phyloP scores from a whole-genome alignment of 2,329 filamentous ascomycete genomes.

The Raffaelea ambrosiae region DNA sequence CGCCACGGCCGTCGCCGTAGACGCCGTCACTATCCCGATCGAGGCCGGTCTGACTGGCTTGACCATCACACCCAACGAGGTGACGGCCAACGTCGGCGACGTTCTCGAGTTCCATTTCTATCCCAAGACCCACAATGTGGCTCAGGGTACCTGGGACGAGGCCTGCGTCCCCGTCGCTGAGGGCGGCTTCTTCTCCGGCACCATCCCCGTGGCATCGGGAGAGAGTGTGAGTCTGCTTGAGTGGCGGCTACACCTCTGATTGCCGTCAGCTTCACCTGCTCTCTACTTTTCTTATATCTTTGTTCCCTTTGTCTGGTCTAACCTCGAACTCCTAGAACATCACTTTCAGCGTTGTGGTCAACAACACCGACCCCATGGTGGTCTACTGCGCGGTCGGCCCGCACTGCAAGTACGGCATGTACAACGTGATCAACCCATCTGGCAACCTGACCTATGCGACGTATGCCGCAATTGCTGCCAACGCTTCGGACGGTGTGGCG shows the following conservation, averaged over 20 bases:
- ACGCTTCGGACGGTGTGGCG: constrained; percentile 10
- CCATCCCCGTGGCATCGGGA: constrained; percentile 25
- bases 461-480: constrained; percentile 11
- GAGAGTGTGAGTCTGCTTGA: constrained; percentile 12
- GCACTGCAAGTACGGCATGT: constrained; percentile 37
- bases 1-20: constrained; percentile 5
- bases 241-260: not conserved
- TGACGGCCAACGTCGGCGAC: constrained; percentile 36
- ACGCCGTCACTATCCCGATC: constrained; percentile 20
- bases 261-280: not conserved
- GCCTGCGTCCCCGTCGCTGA: constrained; percentile 34
- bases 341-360: constrained; percentile 31
- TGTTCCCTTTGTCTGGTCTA: not conserved
- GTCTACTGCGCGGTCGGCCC: constrained; percentile 32
- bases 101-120: constrained; percentile 45
- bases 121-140: constrained; percentile 40
- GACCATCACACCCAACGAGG: constrained; percentile 32
- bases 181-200: constrained; percentile 37
- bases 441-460: constrained; percentile 9
- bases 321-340: constrained; percentile 18
- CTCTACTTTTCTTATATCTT: not conserved
- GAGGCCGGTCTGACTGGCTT: constrained; percentile 32
- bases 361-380: constrained; percentile 31
- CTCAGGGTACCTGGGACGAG: constrained; percentile 35
- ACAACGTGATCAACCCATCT: constrained; percentile 33